Conservation (phyloP, 148 eudicot species). For the Salicornia ramosissima region DNA sequence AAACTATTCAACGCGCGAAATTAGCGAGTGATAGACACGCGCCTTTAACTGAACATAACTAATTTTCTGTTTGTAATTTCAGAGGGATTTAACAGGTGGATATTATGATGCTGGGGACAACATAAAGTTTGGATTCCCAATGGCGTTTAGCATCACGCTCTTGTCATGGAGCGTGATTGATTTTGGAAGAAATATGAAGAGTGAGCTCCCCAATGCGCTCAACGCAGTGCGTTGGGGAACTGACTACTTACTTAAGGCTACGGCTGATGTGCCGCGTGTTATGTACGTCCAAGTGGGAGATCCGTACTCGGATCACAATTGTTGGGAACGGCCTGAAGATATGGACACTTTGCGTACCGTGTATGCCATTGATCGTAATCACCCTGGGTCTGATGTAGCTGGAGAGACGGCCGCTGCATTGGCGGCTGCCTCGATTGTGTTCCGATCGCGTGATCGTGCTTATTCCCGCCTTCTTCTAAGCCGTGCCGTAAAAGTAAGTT, state of each 20-base stretch:
- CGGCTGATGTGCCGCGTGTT: constrained; percentile 46
- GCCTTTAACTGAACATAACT: neutral
- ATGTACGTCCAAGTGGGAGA: constrained; percentile 90
- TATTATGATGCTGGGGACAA: constrained; percentile 99
- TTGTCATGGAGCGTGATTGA: constrained; percentile 94
- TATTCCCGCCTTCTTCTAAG: constrained; percentile 73
- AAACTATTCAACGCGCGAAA: neutral
- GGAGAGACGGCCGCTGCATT: constrained; percentile 96
- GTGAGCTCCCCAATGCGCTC: constrained; percentile 56
- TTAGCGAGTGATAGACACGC: neutral
- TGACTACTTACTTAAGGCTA: constrained; percentile 77
- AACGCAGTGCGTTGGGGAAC: constrained; percentile 87
- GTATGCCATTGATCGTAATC: constrained; percentile 50
- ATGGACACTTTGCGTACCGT: constrained; percentile 79
- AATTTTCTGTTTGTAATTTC: neutral
- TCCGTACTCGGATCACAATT: constrained; percentile 73
- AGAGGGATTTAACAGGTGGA: constrained; percentile 85
- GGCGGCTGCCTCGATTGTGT: constrained; percentile 89
- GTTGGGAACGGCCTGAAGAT: constrained; percentile 98
- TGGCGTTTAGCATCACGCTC: constrained; percentile 87
- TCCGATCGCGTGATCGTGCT: constrained; percentile 48
- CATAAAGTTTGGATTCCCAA: constrained; percentile 89
- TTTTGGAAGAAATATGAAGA: constrained; percentile 60
- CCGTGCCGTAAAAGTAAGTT: constrained; percentile 72
- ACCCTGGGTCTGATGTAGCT: constrained; percentile 96